Evolutionary conservation across 106 monocot species (phyloP).

Genomic region (Dioscorea dumetorum): DNA sequence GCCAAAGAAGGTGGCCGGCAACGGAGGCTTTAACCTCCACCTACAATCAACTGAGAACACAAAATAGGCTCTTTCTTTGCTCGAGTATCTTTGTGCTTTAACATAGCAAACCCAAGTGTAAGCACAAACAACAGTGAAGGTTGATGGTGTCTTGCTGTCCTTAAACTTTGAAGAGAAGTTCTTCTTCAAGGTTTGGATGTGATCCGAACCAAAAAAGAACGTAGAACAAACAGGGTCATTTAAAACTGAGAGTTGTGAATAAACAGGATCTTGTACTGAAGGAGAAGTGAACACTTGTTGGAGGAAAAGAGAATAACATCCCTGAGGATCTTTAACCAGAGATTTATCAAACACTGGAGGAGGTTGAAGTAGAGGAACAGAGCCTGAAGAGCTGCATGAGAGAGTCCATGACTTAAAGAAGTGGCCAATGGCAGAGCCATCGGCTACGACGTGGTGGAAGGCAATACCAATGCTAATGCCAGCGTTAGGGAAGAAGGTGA

Average conservation of each 20-base stretch:
- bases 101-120: neutral
- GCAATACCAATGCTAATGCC: too few relatives aligned
- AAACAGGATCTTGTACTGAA: neutral
- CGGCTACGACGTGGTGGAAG: too few relatives aligned
- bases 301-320: neutral
- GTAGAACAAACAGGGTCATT: neutral
- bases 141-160: too few relatives aligned
- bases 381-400: constrained; percentile 32
- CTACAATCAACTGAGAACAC: constrained; percentile 16
- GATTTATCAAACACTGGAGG: too few relatives aligned
- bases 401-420: constrained; percentile 9
- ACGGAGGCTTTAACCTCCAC: constrained; percentile 2
- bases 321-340: neutral
- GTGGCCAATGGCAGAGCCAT: too few relatives aligned
- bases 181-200: too few relatives aligned
- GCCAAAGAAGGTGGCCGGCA: constrained; percentile 25
- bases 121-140: too few relatives aligned
- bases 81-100: neutral
- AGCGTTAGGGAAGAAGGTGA: too few relatives aligned
- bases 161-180: too few relatives aligned
- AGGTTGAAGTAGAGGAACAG: too few relatives aligned
- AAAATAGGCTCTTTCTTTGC: neutral
- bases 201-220: too few relatives aligned
- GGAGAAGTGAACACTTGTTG: neutral
- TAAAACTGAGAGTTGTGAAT: too few relatives aligned